These are phyloP conservation scores for Sporothrix sp. DNA, from an alignment of 2,329 filamentous ascomycete genomes.

Conservation along the genomic window DNA sequence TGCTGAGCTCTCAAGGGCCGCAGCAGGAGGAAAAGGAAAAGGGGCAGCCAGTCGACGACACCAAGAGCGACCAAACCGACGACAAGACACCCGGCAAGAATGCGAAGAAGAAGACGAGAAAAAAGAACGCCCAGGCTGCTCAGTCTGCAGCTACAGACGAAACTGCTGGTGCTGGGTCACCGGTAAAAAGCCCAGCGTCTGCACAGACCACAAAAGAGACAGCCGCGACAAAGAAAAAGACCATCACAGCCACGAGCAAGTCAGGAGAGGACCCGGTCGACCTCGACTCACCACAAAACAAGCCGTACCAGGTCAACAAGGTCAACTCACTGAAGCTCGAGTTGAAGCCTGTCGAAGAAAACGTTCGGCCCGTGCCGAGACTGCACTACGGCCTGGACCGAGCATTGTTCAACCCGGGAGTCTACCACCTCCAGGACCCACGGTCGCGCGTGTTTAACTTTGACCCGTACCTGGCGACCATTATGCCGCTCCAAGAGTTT, in stretches of 20 bases:
- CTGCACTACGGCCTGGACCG: slow-evolving; percentile 70
- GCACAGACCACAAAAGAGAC: too few species aligned
- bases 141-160: not conserved
- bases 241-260: not conserved
- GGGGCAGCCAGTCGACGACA: not conserved
- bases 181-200: too few species aligned
- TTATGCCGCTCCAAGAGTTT: slow-evolving; percentile 90
- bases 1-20: slow-evolving; percentile 27
- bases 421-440: slow-evolving; percentile 84
- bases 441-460: slow-evolving; percentile 90
- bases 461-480: slow-evolving; percentile 82
- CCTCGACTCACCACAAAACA: not conserved
- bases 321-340: slow-evolving; percentile 22
- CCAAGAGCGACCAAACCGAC: not conserved
- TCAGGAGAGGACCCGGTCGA: not conserved
- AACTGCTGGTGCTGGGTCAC: not conserved
- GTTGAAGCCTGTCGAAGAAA: slow-evolving; percentile 26
- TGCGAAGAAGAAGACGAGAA: slow-evolving; percentile 7
- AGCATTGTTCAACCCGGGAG: slow-evolving; percentile 90
- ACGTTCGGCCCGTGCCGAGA: slow-evolving; percentile 40
- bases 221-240: not conserved
- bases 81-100: slow-evolving; percentile 2
- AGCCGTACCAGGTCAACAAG: slow-evolving; percentile 17
- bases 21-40: not conserved
- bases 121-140: not conserved